Conservation (phyloP, 768 basidiomycete species). For the Termitomyces sp. region DNA sequence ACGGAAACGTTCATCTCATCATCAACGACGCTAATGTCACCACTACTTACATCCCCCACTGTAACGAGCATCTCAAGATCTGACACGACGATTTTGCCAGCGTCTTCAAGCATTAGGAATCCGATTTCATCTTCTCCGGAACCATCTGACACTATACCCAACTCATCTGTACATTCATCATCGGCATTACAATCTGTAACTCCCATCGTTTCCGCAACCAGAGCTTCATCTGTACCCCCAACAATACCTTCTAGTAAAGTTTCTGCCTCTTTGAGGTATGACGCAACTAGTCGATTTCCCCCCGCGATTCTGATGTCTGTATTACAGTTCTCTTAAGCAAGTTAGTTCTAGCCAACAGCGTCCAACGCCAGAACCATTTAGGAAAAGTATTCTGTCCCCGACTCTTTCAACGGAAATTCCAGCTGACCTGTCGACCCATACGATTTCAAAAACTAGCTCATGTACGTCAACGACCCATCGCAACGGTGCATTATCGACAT, state of each 20-base stretch:
- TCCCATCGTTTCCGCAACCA: background rate
- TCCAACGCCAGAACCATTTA: background rate
- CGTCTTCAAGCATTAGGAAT: background rate
- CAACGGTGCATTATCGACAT: constrained; percentile 8
- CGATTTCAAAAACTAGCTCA: background rate
- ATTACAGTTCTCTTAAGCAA: background rate
- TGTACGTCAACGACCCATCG: constrained; percentile 11
- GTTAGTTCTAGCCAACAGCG: background rate
- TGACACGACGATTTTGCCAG: background rate
- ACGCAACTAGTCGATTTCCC: background rate
- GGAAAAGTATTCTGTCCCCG: background rate
- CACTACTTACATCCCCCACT: background rate
- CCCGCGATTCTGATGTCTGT: background rate
- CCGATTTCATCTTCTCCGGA: background rate
- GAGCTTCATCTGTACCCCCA: background rate
- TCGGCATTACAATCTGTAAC: constrained; percentile 1
- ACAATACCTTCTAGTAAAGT: background rate
- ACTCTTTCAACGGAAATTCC: background rate
- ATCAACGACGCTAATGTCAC: background rate
- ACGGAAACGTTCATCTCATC: background rate
- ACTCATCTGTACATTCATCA: constrained; percentile 3
- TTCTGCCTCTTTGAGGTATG: background rate
- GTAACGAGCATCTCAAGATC: background rate
- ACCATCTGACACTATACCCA: constrained; percentile 4
- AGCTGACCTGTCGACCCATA: background rate